Evolutionary conservation across 176 grass and related monocot genomes (phyloP), one percentile per base, ranked within the genome.

Genomic region (Hordeum vulgare): DNA sequence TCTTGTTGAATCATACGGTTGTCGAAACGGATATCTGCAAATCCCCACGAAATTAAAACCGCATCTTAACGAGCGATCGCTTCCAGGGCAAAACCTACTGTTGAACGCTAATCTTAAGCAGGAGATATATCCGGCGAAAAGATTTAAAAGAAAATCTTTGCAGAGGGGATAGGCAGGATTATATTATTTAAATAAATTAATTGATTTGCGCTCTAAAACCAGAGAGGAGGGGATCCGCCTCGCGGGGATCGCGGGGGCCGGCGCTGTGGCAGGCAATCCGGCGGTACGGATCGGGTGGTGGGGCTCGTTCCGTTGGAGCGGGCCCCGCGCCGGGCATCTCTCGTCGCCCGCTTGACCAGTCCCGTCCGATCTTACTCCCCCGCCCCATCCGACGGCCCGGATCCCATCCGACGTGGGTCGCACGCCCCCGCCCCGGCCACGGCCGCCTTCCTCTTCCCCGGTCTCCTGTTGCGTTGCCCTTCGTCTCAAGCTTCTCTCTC

Each of bases 231-330:
- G 6, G 12, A 45, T 29, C 71, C 15, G 75, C 1, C 67, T 31
- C 60, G 45, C 12, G 41, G 10, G 58, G 76, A 81, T 11, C 20
- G 34, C 14, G 9, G 14, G 2, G 5, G 15, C 9, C 58, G 15
- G 69, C 33, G 39, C 0, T 28, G 78, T 56, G 59, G 57, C 82
- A 80, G n/a, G 33, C 85, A 75, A 79, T 74, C 85, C 59, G 78
- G 86, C 75, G 80, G 88, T 79, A 63, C 61, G 63, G 74, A 66
- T 80, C 85, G 77, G 79, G 82, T 85, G 85, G 78, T 64, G 89
- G 83, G 94, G 89, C 27, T 34, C 8, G 40, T 25, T 57, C 44
- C 88, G 54, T 78, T 86, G 36, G 88, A 66, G 78, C 81, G 87
- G 87, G 82, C 77, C 90, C 78, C 70, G 13, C 73, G 71, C 41